Evolutionary conservation across 345 rosid species (phyloP).

Genomic region (Salix caprea): DNA sequence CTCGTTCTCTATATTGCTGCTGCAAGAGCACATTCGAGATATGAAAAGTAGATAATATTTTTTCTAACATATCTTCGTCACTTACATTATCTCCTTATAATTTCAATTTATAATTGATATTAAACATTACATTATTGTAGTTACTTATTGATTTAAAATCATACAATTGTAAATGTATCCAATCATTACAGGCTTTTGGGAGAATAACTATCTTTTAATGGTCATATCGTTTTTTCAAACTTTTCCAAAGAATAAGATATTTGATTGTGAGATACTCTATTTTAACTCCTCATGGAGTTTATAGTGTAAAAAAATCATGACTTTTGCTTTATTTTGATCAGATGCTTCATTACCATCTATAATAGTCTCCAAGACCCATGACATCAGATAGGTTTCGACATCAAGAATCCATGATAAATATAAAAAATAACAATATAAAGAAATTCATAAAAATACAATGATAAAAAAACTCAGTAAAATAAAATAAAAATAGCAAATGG

Average conservation of each 20-base stretch:
- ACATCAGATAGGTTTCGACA: neutral
- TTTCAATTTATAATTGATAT: neutral
- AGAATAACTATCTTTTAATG: neutral
- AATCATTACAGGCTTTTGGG: neutral
- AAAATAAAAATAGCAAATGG: too few relatives aligned
- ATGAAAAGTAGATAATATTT: neutral
- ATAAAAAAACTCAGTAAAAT: too few relatives aligned
- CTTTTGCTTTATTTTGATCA: neutral
- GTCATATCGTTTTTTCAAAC: neutral
- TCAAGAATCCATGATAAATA: neutral
- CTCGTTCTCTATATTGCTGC: neutral
- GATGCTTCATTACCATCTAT: neutral
- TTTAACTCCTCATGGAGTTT: neutral
- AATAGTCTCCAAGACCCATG: neutral
- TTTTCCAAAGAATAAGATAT: neutral
- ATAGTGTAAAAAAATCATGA: neutral
- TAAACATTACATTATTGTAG: neutral
- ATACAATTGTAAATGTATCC: neutral
- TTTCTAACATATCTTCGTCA: neutral
- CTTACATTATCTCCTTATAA: neutral
- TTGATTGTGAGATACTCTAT: neutral
- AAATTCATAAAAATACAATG: too few relatives aligned
- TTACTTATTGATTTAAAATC: constrained; percentile 6
- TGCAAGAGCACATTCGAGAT: neutral
- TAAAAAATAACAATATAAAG: neutral